Evolutionary conservation across 2,329 filamentous ascomycete species (phyloP).

Genomic region (Colletotrichum sojae): DNA sequence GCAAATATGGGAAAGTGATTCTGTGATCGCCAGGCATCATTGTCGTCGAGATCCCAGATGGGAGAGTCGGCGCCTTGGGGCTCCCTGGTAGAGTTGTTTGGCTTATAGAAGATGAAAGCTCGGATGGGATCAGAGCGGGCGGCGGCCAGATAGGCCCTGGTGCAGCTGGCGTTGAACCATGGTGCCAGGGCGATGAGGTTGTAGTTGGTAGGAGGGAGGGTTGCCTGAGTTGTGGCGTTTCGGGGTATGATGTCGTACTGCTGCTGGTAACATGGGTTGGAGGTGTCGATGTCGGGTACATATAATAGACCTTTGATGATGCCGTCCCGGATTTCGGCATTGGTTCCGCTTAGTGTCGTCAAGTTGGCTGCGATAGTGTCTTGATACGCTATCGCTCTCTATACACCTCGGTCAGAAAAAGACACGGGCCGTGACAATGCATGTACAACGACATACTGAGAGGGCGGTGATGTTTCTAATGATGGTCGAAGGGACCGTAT

Average conservation of each 20-base stretch:
- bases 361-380: slow-evolving; percentile 70
- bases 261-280: slow-evolving; percentile 74
- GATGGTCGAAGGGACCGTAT: slow-evolving; percentile 66
- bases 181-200: slow-evolving; percentile 87
- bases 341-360: slow-evolving; percentile 81
- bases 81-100: slow-evolving; percentile 67
- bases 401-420: slow-evolving; percentile 41
- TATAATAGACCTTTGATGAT: slow-evolving; percentile 86
- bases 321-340: slow-evolving; percentile 70
- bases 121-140: slow-evolving; percentile 72
- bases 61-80: slow-evolving; percentile 77
- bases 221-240: slow-evolving; percentile 80
- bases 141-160: slow-evolving; percentile 77
- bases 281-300: slow-evolving; percentile 76
- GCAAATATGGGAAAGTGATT: slow-evolving; percentile 88
- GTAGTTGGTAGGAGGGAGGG: slow-evolving; percentile 79
- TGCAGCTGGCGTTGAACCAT: slow-evolving; percentile 84
- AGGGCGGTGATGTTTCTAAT: slow-evolving; percentile 70
- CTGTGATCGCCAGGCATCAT: slow-evolving; percentile 77
- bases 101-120: slow-evolving; percentile 75
- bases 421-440: slow-evolving; percentile 7
- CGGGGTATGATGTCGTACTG: slow-evolving; percentile 77
- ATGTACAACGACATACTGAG: slow-evolving; percentile 59
- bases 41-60: slow-evolving; percentile 80
- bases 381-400: slow-evolving; percentile 64